Percentiles rank a stretch among this genome's conserved stretches.
Conservation (phyloP, 108 stramenopile species). For the Cyclotella kingstonii region DNA sequence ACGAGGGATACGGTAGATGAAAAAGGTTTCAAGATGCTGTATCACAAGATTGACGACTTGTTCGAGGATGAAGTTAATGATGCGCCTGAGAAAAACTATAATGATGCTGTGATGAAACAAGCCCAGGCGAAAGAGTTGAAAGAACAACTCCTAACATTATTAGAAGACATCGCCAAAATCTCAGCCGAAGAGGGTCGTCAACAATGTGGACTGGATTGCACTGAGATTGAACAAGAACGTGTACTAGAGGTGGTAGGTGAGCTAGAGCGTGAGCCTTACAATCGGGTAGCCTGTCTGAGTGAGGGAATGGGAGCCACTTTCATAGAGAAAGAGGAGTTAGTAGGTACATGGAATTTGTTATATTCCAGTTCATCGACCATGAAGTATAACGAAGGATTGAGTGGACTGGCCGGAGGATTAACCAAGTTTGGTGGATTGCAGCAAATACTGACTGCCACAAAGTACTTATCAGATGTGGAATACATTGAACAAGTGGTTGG, state of each 20-base stretch:
- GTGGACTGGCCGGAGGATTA: slow-evolving; percentile 75
- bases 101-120: background rate
- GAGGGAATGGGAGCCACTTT: slow-evolving; percentile 4
- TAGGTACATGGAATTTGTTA: slow-evolving; percentile 74
- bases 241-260: slow-evolving; percentile 58
- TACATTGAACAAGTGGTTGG: slow-evolving; percentile 76
- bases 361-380: slow-evolving; percentile 81
- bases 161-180: slow-evolving; percentile 45
- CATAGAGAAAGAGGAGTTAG: slow-evolving; percentile 50
- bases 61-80: slow-evolving; percentile 80
- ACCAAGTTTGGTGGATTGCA: slow-evolving; percentile 72
- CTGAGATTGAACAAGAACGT: slow-evolving; percentile 62
- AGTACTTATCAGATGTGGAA: slow-evolving; percentile 65
- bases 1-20: slow-evolving; percentile 52
- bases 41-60: slow-evolving; percentile 68
- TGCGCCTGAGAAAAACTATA: slow-evolving; percentile 25
- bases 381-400: slow-evolving; percentile 82
- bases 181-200: slow-evolving; percentile 49
- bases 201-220: slow-evolving; percentile 67
- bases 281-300: slow-evolving; percentile 22
- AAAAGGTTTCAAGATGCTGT: slow-evolving; percentile 54
- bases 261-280: slow-evolving; percentile 58
- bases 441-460: slow-evolving; percentile 55
- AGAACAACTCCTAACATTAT: slow-evolving; percentile 38
- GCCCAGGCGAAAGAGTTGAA: slow-evolving; percentile 18